These are phyloP conservation scores for Pseudocercospora vitis DNA, from an alignment of 2,329 filamentous ascomycete species.

Conservation along the genomic window DNA sequence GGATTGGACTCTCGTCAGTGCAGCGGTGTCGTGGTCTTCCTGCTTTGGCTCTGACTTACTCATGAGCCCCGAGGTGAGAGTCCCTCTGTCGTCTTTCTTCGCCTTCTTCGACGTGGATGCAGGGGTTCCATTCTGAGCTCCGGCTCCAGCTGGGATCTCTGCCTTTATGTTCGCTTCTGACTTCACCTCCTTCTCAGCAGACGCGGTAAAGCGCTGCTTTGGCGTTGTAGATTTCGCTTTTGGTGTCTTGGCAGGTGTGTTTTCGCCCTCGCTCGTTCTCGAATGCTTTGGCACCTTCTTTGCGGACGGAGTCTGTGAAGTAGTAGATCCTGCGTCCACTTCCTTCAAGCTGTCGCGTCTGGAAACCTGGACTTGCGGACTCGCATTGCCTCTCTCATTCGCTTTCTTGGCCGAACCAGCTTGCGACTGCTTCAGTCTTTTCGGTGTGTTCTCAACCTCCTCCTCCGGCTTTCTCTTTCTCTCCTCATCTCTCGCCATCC, in stretches of 20 bases:
- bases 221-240: background rate
- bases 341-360: background rate
- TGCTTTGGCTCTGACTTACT: constrained; percentile 2
- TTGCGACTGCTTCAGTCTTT: constrained; percentile 25
- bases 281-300: constrained; percentile 4
- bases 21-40: background rate
- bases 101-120: constrained; percentile 15
- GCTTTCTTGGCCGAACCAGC: constrained; percentile 17
- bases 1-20: constrained; percentile 2
- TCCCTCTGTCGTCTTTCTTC: constrained; percentile 12
- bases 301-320: background rate
- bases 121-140: background rate
- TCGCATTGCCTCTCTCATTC: constrained; percentile 12
- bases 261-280: constrained; percentile 1
- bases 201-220: background rate
- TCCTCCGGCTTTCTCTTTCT: constrained; percentile 29
- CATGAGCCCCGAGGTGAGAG: too few species aligned
- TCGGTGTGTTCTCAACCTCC: constrained; percentile 21
- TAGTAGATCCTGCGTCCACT: background rate
- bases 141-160: too few species aligned
- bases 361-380: constrained; percentile 15
- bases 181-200: background rate
- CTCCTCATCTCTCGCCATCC: constrained; percentile 24
- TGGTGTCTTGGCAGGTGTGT: background rate
- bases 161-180: too few species aligned